Evolutionary conservation across 805 yeast genomes (phyloP).

Genomic region (Henningerozyma blattae): DNA sequence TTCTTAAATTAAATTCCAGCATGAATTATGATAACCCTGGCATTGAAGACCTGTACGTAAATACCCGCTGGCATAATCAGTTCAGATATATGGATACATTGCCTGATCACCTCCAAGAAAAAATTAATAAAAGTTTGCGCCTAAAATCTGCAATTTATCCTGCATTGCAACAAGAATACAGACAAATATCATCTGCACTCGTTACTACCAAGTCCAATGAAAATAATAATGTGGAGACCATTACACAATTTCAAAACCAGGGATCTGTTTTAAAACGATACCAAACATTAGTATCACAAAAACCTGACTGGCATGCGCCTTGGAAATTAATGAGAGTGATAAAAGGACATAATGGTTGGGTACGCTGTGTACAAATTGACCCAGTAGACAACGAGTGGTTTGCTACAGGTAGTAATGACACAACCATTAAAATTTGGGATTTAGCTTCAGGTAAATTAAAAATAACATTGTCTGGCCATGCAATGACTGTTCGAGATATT

Average conservation of each 20-base stretch:
- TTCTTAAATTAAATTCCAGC: no score
- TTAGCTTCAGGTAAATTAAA: constrained; percentile 56
- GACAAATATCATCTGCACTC: no score
- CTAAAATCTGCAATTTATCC: no score
- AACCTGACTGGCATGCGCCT: constrained; percentile 39
- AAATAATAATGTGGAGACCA: not conserved
- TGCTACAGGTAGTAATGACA: constrained; percentile 82
- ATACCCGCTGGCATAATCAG: constrained; percentile 21
- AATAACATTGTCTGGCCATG: constrained; percentile 79
- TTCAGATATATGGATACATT: constrained; percentile 14
- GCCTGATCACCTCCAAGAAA: constrained; percentile 20
- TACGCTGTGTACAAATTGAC: constrained; percentile 68
- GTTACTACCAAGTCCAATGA: no score
- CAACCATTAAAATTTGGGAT: constrained; percentile 88
- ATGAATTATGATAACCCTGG: no score
- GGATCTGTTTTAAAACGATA: constrained; percentile 17
- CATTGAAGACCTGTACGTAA: constrained; percentile 18
- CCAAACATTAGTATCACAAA: constrained; percentile 9
- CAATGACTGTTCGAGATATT: constrained; percentile 75
- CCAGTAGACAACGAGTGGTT: constrained; percentile 78
- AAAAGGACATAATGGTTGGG: constrained; percentile 91
- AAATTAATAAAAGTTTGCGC: no score
- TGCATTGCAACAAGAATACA: no score
- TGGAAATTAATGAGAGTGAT: constrained; percentile 69
- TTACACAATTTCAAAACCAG: not conserved